Base-by-base conservation (phyloP, 495 filamentous ascomycete genomes). In the Trichoderma orchidacearum region DNA sequence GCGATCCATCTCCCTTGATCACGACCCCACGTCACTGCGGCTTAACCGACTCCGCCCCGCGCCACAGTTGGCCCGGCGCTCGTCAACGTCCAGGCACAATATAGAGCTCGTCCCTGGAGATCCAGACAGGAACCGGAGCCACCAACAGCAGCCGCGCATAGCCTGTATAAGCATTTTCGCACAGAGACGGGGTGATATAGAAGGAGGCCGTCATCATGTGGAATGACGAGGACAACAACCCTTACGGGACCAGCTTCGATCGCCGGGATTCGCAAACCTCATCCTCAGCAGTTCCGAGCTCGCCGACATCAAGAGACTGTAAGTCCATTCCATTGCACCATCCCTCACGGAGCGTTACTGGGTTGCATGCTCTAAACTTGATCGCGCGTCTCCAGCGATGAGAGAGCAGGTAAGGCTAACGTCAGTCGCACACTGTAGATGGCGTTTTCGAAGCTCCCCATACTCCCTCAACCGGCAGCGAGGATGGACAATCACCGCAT, bases 171-270 rank as follows among this genome's bases (percentile, higher is more conserved):
- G 21, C 21, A 12, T 48, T 9, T 48, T 13, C 41, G 21, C 41
- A 48, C 11, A 11, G 11, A 48, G 21, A 28, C 5, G 27, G 21
- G 5, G 2, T 23, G n/a, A n/a, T 25, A 23, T 27, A 17, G 21
- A 17, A 48, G 18, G 9, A 18, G 3, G 21, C 54, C 13, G 53
- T 60, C 65, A 69, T 59, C 55, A 76, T 76, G 85, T 89, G 85
- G 90, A 90, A 95, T 78, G 90, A 94, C 75, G 90, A 95, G 70
- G 78, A 81, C 55, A 95, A 95, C 70, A 95, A 95, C 63, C 90
- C 90, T 9, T 95, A 95, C 66, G 89, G 88, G 60, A 76, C 72
- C 51, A 88, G 86, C 69, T 93, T 91, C 74, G 86, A 90, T 67
- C 85, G 86, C 60, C 81, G 83, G 58, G 86, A 93, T 66, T 86